Base-by-base conservation (phyloP, 257 asterid species). In the Salvia hispanica region DNA sequence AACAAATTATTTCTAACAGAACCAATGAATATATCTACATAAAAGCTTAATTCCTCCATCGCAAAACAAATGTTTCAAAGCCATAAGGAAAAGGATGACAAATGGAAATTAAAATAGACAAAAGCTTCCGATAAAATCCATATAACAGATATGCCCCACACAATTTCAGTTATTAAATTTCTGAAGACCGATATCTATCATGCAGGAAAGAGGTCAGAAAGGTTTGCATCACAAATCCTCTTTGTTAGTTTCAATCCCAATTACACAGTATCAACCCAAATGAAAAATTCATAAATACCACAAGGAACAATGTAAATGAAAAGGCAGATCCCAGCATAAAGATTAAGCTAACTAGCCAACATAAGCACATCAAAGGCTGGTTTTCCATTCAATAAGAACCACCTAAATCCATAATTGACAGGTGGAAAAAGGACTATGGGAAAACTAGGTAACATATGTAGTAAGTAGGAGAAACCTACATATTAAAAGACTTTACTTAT, bases 1-100 rank as follows among this genome's bases (percentile, higher is more conserved):
- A n/a, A 37, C 61, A 44, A 37, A 36, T 57, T 6, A 33, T 54
- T 52, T 46, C 43, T 62, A 63, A 72, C 39, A 51, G 13, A 15
- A 54, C 47, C 31, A 25, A 25, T 25, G 31, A 18, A 18, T 18
- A 18, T 18, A 18, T 9, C 7, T 5, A 8, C 7, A 15, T 42
- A 48, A 37, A 13, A 21, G 9, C 21, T 9, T n/a, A 31, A 56
- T 28, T 2, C 14, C 65, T 45, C 68, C 15, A 4, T 18, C 28
- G 6, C 7, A 13, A 10, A 68, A 39, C 53, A 60, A n/a, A 50
- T n/a, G 31, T 67, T 15, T 40, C 2, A 25, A 13, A n/a, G 64
- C 34, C 7, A 61, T 7, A 4, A 28, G 8, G 9, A 52, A 69
- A 28, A 33, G 44, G 7, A 48, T 0, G 5, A 1, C 4, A 0